Evolutionary conservation across 495 filamentous ascomycete genomes (phyloP).

Genomic region (Pyronema omphalodes): DNA sequence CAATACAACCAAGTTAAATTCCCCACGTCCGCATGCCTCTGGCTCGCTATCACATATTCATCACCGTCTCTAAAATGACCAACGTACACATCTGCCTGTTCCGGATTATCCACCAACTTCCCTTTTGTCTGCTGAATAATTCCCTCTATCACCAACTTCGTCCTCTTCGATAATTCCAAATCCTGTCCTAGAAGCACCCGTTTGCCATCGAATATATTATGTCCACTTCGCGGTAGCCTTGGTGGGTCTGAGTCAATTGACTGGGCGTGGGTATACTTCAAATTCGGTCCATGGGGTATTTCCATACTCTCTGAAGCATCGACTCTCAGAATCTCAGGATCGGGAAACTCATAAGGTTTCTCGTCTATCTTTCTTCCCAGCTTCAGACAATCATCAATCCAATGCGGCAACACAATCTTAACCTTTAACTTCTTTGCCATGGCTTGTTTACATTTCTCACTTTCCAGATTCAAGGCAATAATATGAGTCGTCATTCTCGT

Average conservation of each 20-base stretch:
- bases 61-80: constrained; percentile 71
- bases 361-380: constrained; percentile 78
- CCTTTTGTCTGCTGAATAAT: constrained; percentile 55
- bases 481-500: constrained; percentile 68
- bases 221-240: constrained; percentile 8
- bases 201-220: constrained; percentile 49
- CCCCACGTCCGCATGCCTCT: constrained; percentile 60
- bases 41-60: constrained; percentile 59
- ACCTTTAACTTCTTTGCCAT: constrained; percentile 42
- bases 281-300: constrained; percentile 15
- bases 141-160: constrained; percentile 46
- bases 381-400: constrained; percentile 95
- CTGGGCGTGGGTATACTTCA: constrained; percentile 18
- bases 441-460: constrained; percentile 50
- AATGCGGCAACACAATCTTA: constrained; percentile 89
- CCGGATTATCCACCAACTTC: constrained; percentile 42
- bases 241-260: constrained; percentile 16
- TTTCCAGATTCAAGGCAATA: constrained; percentile 60
- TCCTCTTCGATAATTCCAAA: constrained; percentile 44
- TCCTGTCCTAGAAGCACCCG: constrained; percentile 53
- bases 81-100: constrained; percentile 60
- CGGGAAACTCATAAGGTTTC: constrained; percentile 65
- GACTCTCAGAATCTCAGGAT: constrained; percentile 49
- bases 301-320: constrained; percentile 8
- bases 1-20: constrained; percentile 89